Percentiles rank a stretch among this genome's conserved stretches.
Conservation (phyloP, 306 rosid genomes). For the Vigna angularis region DNA sequence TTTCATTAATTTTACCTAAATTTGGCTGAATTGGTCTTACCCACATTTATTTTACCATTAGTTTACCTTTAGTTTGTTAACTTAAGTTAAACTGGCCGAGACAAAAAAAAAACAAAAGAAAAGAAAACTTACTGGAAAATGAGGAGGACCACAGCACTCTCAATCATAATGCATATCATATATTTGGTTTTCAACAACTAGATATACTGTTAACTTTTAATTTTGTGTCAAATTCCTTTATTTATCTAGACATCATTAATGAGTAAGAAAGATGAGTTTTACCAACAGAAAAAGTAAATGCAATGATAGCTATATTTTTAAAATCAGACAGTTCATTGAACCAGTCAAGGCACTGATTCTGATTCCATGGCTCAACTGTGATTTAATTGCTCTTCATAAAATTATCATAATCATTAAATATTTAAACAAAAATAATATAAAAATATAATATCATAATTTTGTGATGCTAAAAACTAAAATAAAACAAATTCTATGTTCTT, state of each 20-base stretch:
- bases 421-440: too few species aligned
- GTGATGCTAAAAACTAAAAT: too few species aligned
- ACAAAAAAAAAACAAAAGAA: neutral
- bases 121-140: neutral
- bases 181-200: neutral
- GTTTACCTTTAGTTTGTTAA: neutral
- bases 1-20: slow-evolving; percentile 2
- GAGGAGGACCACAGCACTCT: slow-evolving; percentile 14
- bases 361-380: too few species aligned
- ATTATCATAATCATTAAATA: too few species aligned
- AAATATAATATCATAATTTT: too few species aligned
- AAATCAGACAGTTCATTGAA: too few species aligned
- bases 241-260: slow-evolving; percentile 1
- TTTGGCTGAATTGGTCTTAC: slow-evolving; percentile 4
- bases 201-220: too few species aligned
- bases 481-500: too few species aligned
- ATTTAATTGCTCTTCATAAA: too few species aligned
- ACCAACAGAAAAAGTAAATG: neutral
- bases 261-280: neutral
- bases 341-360: too few species aligned
- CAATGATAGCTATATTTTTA: neutral
- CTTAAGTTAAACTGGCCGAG: slow-evolving; percentile 13
- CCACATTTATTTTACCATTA: neutral
- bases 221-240: neutral
- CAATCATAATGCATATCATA: slow-evolving; percentile 4